Base-by-base conservation (phyloP, 306 rosid species). In the Prunus dulcis region DNA sequence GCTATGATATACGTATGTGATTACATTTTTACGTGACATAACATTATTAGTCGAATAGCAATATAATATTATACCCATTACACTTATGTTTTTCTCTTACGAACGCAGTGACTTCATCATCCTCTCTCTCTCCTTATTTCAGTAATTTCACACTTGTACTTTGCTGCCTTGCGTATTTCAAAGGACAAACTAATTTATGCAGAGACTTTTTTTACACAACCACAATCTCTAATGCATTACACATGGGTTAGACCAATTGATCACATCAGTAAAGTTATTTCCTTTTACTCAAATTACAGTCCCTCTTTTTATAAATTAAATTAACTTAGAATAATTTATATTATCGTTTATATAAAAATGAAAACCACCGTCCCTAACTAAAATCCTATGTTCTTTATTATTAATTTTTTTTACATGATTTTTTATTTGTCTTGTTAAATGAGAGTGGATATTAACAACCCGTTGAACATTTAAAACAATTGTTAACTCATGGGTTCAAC, bases 1-100 rank as follows among this genome's bases (percentile, higher is more conserved):
- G 7, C 6, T 5, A 32, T 32, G 7, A 30, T 0, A 30, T 30
- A 1, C 0, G 6, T 30, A 0, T 0, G 0, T 4, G 0, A 30
- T 30, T 30, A 4, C 1, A 30, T 1, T 4, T 30, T 1, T 1
- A 30, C 34, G 1, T 30, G 1, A 32, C 1, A 32, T 32, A 32
- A 1, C 0, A 0, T 5, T 32, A 32, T 5, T 32, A 32, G 1
- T 32, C 0, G 0, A 0, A 32, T 1, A 5, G 0, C 7, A 32
- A 32, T 1, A 32, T 0, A 32, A 5, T 1, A 1, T 32, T 32
- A 5, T 5, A 5, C 7, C 0, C 1, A 0, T 32, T 32, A 1
- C 0, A 32, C 5, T 0, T 0, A 32, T 5, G 7, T 32, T 32
- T 32, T 32, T 32, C 7, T 5, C 38, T 4, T 4, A 0, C 38